A percentile compares a stretch with the other conserved stretches of the same genome.
phyloP scores from a whole-genome alignment of 2,329 filamentous ascomycete species.

The Botrytis fabae region DNA sequence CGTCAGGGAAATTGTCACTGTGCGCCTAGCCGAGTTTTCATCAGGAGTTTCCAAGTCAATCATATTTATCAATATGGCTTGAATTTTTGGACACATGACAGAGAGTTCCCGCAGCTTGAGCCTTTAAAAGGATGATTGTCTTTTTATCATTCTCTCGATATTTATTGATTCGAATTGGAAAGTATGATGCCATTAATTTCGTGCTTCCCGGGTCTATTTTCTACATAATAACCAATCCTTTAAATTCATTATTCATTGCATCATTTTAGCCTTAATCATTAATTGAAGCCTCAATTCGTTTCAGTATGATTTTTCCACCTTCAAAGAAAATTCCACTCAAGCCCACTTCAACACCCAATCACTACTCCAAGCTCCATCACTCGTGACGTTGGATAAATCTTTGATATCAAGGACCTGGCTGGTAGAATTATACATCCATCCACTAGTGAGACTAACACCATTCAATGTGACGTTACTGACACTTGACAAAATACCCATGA shows the following conservation, averaged over 20 bases:
- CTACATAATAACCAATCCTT: neutral
- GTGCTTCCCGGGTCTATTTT: neutral
- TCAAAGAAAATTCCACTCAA: neutral
- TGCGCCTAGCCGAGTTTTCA: too few species aligned
- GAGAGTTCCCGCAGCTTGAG: neutral
- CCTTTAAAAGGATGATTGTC: neutral
- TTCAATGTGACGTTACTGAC: conserved; percentile 54
- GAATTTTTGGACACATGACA: neutral
- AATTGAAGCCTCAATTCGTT: neutral
- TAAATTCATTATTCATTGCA: neutral
- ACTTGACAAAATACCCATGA: conserved; percentile 56
- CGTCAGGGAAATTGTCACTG: neutral
- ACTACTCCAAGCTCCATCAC: conserved; percentile 56
- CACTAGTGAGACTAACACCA: conserved; percentile 45
- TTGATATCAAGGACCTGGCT: conserved; percentile 52
- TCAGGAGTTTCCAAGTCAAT: neutral
- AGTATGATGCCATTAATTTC: neutral
- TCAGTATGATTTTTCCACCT: too few species aligned
- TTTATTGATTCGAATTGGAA: neutral
- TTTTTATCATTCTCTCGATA: neutral
- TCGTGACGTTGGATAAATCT: conserved; percentile 51
- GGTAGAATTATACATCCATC: conserved; percentile 51
- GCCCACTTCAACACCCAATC: conserved; percentile 60
- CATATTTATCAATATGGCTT: neutral
- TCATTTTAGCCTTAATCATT: neutral